Evolutionary conservation across 1,139 yeast species (phyloP).

Genomic region (Yarrowia galli): DNA sequence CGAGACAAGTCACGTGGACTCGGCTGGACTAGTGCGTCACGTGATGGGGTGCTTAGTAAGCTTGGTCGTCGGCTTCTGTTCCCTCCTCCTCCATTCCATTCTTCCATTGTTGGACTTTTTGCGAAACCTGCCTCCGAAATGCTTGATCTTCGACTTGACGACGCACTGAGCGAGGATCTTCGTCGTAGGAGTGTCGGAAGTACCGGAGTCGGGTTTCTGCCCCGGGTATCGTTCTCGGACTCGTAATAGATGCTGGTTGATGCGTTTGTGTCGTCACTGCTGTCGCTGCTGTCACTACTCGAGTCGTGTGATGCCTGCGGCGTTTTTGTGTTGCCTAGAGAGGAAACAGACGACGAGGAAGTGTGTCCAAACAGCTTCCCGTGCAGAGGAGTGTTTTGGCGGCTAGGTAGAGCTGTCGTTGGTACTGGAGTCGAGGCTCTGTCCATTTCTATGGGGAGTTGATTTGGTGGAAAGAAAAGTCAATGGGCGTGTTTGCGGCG

Average conservation of each 20-base stretch:
- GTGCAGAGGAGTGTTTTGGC: conserved; percentile 29
- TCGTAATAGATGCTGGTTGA: conserved; percentile 32
- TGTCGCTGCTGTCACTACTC: conserved; percentile 7
- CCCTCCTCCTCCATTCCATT: conserved; percentile 2
- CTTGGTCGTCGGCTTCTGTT: not conserved
- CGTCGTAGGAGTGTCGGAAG: conserved; percentile 15
- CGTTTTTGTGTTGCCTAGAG: conserved; percentile 22
- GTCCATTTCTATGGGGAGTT: not conserved
- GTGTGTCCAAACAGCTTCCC: conserved; percentile 31
- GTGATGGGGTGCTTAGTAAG: conserved; percentile 7
- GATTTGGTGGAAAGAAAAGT: not conserved
- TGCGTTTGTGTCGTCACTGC: conserved; percentile 20
- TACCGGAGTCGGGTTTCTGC: conserved; percentile 10
- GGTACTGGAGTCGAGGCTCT: conserved; percentile 31
- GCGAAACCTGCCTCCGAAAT: conserved; percentile 9
- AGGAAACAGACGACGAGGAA: conserved; percentile 23
- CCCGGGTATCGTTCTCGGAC: conserved; percentile 23
- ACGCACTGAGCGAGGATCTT: conserved; percentile 1
- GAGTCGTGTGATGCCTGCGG: conserved; percentile 3
- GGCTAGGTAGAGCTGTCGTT: conserved; percentile 1
- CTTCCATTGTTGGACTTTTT: conserved; percentile 25
- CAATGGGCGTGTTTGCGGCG: not conserved
- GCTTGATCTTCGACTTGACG: conserved; percentile 19
- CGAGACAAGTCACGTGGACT: conserved; percentile 25
- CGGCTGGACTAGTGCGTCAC: not conserved